Base-by-base conservation (phyloP, 306 rosid species). In the Malus sylvestris region DNA sequence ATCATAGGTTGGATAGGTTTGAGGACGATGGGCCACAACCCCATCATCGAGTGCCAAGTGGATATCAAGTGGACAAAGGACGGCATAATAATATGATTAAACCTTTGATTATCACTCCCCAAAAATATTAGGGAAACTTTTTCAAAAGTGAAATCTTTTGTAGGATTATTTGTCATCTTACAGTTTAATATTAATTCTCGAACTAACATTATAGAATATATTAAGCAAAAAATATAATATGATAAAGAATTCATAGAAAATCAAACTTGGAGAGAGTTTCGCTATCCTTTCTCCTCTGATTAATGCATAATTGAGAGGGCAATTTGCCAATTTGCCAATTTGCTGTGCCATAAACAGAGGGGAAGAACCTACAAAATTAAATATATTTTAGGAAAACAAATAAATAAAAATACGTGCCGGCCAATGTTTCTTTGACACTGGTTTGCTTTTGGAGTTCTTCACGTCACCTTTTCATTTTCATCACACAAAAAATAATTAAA, bases 391-490 rank as follows among this genome's bases (percentile, higher is more conserved):
- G n/a, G 4, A 25, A 69, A 18, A 75, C 40, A 73, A 74, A 70
- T 30, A 72, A 76, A 52, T 71, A 74, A 71, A 18, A 32, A 66
- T 53, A 79, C 30, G 67, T 75, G 91, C 91, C 90, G 97, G 87
- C 91, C 86, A 79, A 66, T 79, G 88, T 85, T 91, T 81, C 90
- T 88, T 83, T 83, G 88, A 86, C 62, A 85, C 70, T 69, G 82
- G 90, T 67, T 81, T 75, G 95, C 78, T 86, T 83, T 89, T 85
- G 87, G 80, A 93, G 95, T 91, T 86, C 89, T 91, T 89, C 93
- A 90, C 98, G 98, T 84, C 89, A 91, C 88, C 66, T 80, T 84
- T 88, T 88, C 89, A 83, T 78, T 86, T 82, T 85, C 87, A 83
- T 32, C 82, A 74, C 69, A 84, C 63, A 78, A 76, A 67, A 69